A percentile compares a stretch with the other conserved stretches of the same genome.
These are phyloP conservation scores for Calvatia gigantea DNA, from an alignment of 768 basidiomycete species.

Conservation along the genomic window DNA sequence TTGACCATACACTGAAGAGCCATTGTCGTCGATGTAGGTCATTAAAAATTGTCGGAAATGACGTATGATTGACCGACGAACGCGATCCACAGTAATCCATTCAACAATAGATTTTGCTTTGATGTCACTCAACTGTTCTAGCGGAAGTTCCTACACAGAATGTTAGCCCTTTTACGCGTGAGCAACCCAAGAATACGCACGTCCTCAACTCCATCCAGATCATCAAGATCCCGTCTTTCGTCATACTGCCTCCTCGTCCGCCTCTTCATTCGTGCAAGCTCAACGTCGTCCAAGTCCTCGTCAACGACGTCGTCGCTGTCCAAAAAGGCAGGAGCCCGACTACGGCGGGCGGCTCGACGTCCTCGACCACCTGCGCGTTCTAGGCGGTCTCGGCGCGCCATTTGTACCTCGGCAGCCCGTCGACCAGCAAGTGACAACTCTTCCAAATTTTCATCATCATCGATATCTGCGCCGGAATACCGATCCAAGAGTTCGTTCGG, in stretches of 20 bases:
- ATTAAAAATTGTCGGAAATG: slow-evolving; percentile 95
- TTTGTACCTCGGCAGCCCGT: slow-evolving; percentile 79
- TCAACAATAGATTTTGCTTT: slow-evolving; percentile 96
- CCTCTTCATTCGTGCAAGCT: slow-evolving; percentile 68
- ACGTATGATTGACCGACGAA: slow-evolving; percentile 83
- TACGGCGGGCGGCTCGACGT: slow-evolving; percentile 71
- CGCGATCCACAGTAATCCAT: slow-evolving; percentile 94
- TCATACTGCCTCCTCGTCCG: slow-evolving; percentile 92
- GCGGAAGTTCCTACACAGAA: slow-evolving; percentile 72
- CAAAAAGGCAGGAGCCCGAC: slow-evolving; percentile 84
- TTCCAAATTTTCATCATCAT: slow-evolving; percentile 74
- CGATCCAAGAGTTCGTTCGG: slow-evolving; percentile 77
- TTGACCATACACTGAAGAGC: slow-evolving; percentile 90
- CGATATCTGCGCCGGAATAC: slow-evolving; percentile 84
- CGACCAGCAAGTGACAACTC: slow-evolving; percentile 68
- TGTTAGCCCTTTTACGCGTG: background rate
- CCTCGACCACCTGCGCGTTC: slow-evolving; percentile 67
- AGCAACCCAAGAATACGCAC: slow-evolving; percentile 39
- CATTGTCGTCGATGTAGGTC: slow-evolving; percentile 92
- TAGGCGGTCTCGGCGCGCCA: slow-evolving; percentile 83
- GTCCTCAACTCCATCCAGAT: slow-evolving; percentile 86
- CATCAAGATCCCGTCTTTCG: slow-evolving; percentile 86
- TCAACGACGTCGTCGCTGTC: slow-evolving; percentile 81
- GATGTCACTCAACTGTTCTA: slow-evolving; percentile 96
- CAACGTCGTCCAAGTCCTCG: slow-evolving; percentile 64